Conservation (phyloP, 1,139 yeast genomes). For the Debaryomyces nepalensis region DNA sequence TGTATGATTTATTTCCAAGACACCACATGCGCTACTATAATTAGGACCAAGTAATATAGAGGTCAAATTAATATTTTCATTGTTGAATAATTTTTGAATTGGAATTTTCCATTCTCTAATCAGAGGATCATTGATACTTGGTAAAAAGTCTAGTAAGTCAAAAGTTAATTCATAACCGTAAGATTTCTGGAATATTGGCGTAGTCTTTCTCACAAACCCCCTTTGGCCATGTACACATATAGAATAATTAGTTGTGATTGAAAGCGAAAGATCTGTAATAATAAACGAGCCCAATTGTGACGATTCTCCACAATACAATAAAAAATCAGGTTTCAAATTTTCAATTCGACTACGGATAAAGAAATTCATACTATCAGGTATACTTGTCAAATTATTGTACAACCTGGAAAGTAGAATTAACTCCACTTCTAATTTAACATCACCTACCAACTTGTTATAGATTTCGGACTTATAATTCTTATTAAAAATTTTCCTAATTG, state of each 20-base stretch:
- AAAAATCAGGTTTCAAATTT: constrained; percentile 4
- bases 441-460: constrained; percentile 10
- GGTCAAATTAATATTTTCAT: constrained; percentile 2
- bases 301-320: constrained; percentile 7
- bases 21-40: constrained; percentile 2
- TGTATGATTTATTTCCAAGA: neutral
- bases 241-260: neutral
- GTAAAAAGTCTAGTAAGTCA: constrained; percentile 7
- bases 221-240: constrained; percentile 3
- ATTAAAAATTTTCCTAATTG: constrained; percentile 1
- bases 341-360: constrained; percentile 4
- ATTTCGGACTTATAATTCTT: constrained; percentile 7
- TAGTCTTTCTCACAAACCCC: neutral
- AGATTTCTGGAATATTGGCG: neutral
- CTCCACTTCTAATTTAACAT: constrained; percentile 11
- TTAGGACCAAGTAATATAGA: constrained; percentile 6
- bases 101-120: constrained; percentile 9
- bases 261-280: neutral
- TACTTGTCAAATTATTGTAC: neutral
- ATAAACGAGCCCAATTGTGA: constrained; percentile 9
- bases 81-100: constrained; percentile 4
- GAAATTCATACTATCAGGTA: neutral
- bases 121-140: constrained; percentile 7
- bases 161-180: constrained; percentile 7
- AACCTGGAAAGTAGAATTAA: neutral